Evolutionary conservation across 306 rosid genomes (phyloP), one percentile per base, ranked within the genome.

Genomic region (Biancaea sappan): DNA sequence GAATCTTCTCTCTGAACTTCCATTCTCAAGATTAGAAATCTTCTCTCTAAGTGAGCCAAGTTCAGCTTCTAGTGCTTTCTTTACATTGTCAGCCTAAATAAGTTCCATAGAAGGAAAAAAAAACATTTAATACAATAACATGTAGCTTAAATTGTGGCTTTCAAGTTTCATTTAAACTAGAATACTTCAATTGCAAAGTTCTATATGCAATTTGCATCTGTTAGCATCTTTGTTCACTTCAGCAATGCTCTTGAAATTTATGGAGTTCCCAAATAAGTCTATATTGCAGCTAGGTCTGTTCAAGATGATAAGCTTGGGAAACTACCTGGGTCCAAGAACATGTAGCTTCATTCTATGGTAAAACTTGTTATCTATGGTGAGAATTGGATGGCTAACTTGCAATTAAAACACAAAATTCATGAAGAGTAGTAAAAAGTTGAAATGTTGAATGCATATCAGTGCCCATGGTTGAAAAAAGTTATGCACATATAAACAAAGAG

Each of bases 341-440:
- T 86, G 69, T 93, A 96, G 97, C 90, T 84, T 58, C 98, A 93
- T 84, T 86, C 92, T 64, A 85, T 85, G 97, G 98, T 91, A 88
- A 74, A 75, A 80, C 68, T 62, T 18, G 18, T 73, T 71, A 64
- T 61, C 80, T 63, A 77, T 66, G 78, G 80, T 80, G 80, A 83
- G 78, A 82, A 66, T 72, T 60, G 66, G 80, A 77, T 82, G 80
- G 69, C 66, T 38, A 41, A 18, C 51, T 4, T 63, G 24, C 58
- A 72, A 73, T 52, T 52, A 62, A 59, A 50, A 56, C 24, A 26
- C 41, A 43, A n/a, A n/a, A 72, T n/a, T 35, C 6, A 1, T 40
- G 63, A 26, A 18, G 25, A 47, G 31, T 28, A 22, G 15, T 21
- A 34, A 34, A 22, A 47, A 29, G 24, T 31, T 32, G 62, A 67